Evolutionary conservation across 768 basidiomycete species (phyloP).

Genomic region (Zangia roseola): DNA sequence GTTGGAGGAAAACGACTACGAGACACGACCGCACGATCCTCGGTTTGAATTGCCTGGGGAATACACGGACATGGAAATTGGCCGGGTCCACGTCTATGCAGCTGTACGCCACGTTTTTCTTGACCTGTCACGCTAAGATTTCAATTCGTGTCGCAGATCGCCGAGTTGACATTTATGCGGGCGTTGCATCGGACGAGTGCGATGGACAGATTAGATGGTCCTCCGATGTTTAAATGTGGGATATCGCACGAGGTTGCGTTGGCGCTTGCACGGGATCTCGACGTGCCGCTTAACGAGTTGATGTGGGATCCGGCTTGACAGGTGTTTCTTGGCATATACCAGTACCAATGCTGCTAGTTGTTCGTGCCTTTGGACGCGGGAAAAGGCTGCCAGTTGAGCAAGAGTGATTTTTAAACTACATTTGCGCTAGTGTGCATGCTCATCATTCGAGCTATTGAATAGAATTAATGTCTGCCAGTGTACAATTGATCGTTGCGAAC

Average conservation of each 20-base stretch:
- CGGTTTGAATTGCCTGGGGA: slow-evolving; percentile 63
- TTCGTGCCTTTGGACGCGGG: no score
- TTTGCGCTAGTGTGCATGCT: no score
- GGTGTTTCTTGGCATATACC: no score
- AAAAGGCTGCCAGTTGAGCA: no score
- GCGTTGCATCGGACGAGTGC: slow-evolving; percentile 65
- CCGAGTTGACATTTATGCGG: slow-evolving; percentile 62
- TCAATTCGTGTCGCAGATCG: slow-evolving; percentile 44
- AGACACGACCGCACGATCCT: slow-evolving; percentile 41
- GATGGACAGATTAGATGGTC: no score
- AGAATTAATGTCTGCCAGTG: no score
- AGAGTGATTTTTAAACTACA: no score
- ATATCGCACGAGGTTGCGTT: slow-evolving; percentile 60
- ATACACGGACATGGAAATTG: slow-evolving; percentile 71
- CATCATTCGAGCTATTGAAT: no score
- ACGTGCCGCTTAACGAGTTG: slow-evolving; percentile 58
- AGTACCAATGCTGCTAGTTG: no score
- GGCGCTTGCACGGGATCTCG: slow-evolving; percentile 57
- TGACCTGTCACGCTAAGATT: background rate
- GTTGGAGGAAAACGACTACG: slow-evolving; percentile 64
- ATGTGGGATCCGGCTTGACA: slow-evolving; percentile 71
- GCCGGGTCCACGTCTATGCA: slow-evolving; percentile 56
- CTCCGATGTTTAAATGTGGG: slow-evolving; percentile 73
- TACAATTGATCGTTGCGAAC: no score
- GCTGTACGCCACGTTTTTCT: slow-evolving; percentile 43